These are phyloP conservation scores for Leccinum disarticulatum DNA, from an alignment of 768 basidiomycete species.

Conservation along the genomic window DNA sequence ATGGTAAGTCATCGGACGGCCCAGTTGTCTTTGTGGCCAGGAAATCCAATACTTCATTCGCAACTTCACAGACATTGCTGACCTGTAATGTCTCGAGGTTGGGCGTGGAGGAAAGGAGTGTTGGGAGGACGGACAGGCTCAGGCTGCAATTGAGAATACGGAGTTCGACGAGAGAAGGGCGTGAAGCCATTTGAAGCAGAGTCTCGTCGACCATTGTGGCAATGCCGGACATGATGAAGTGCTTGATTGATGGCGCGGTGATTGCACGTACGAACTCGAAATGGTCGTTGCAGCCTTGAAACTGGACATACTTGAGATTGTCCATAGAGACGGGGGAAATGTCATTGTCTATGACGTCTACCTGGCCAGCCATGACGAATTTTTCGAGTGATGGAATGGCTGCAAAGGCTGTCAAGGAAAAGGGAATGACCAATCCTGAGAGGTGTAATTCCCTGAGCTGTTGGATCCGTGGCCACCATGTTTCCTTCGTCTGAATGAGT, in stretches of 20 bases:
- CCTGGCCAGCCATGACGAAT: constrained; percentile 13
- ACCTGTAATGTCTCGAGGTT: constrained; percentile 47
- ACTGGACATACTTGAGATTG: constrained; percentile 39
- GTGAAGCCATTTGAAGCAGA: constrained; percentile 24
- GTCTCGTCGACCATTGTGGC: constrained; percentile 18
- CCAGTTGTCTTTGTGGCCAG: constrained; percentile 31
- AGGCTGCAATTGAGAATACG: constrained; percentile 37
- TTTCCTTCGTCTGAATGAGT: neutral
- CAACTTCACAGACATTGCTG: constrained; percentile 33
- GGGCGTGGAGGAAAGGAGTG: constrained; percentile 35
- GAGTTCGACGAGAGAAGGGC: constrained; percentile 39
- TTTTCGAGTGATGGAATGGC: constrained; percentile 28
- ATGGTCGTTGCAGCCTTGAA: constrained; percentile 17
- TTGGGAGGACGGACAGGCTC: constrained; percentile 28
- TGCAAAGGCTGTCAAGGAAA: constrained; percentile 16
- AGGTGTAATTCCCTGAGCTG: constrained; percentile 24
- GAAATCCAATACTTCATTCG: constrained; percentile 42
- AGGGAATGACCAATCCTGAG: neutral
- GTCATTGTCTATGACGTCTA: neutral
- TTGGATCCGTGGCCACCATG: constrained; percentile 22
- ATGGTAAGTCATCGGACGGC: constrained; percentile 27
- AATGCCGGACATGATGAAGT: constrained; percentile 18
- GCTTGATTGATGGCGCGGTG: constrained; percentile 32
- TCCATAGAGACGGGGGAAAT: constrained; percentile 20
- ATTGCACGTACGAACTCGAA: constrained; percentile 20